These are phyloP conservation scores for Prunella vulgaris DNA, from an alignment of 257 asterid species.

Conservation along the genomic window DNA sequence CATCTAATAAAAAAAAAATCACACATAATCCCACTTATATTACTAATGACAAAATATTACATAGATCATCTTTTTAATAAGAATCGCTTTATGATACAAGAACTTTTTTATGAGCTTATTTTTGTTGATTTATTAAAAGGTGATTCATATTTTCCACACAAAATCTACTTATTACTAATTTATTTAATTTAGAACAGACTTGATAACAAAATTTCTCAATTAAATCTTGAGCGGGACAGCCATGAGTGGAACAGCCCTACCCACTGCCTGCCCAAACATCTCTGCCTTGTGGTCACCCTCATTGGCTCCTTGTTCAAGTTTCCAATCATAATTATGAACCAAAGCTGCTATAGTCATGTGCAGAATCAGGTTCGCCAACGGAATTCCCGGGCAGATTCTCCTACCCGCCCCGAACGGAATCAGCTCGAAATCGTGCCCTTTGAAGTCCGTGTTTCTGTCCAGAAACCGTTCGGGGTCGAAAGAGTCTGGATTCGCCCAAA, in stretches of 20 bases:
- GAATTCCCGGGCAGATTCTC: constrained; percentile 32
- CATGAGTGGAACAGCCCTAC: constrained; percentile 3
- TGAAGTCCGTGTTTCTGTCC: constrained; percentile 7
- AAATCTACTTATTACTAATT: too few relatives aligned
- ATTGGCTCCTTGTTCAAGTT: background rate
- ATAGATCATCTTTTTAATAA: too few relatives aligned
- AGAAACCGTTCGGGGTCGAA: constrained; percentile 32
- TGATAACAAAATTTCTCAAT: background rate
- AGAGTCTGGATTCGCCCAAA: constrained; percentile 25
- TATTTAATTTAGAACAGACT: background rate
- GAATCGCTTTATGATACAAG: too few relatives aligned
- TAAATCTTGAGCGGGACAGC: constrained; percentile 2
- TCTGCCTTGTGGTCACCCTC: background rate
- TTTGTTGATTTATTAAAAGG: too few relatives aligned
- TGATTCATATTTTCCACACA: too few relatives aligned
- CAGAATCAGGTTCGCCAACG: constrained; percentile 26
- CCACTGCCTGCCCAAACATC: constrained; percentile 1
- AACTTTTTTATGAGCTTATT: too few relatives aligned
- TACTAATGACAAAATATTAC: too few relatives aligned
- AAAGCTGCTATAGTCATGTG: constrained; percentile 23
- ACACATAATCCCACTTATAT: background rate
- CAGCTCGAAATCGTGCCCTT: constrained; percentile 32
- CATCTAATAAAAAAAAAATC: background rate
- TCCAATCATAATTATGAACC: constrained; percentile 32
- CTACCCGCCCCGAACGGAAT: constrained; percentile 37